Percentiles rank a stretch among this genome's conserved stretches.
Evolutionary conservation across 768 basidiomycete genomes (phyloP).

Genomic region (Mycena crocata): DNA sequence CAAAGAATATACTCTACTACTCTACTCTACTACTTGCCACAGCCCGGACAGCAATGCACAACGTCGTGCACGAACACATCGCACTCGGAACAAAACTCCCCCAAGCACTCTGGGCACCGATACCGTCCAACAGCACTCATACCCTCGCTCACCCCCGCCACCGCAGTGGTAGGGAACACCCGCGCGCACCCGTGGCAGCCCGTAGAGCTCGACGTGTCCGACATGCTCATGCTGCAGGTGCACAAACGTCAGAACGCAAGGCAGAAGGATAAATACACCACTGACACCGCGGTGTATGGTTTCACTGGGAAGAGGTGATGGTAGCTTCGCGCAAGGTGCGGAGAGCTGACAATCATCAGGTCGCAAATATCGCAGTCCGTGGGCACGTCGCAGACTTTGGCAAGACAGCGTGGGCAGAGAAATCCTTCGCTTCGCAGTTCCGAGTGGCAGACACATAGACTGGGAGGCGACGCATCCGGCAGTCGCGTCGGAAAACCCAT

Average conservation of each 20-base stretch:
- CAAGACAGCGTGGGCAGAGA: conserved; percentile 92
- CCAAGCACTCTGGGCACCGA: conserved; percentile 84
- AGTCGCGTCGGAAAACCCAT: conserved; percentile 98
- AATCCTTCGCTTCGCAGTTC: conserved; percentile 94
- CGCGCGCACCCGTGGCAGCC: conserved; percentile 86
- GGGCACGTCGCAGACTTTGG: conserved; percentile 96
- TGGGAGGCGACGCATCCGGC: conserved; percentile 83
- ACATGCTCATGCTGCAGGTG: conserved; percentile 55
- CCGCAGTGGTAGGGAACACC: conserved; percentile 65
- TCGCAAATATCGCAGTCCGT: conserved; percentile 98
- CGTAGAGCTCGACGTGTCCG: conserved; percentile 48
- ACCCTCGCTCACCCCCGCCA: conserved; percentile 63
- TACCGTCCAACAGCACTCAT: conserved; percentile 90
- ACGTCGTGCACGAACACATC: conserved; percentile 97
- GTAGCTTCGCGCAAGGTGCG: conserved; percentile 96
- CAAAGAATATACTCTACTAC: not conserved
- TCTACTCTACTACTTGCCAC: conserved; percentile 50
- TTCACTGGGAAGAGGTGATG: conserved; percentile 97
- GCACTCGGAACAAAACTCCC: conserved; percentile 95
- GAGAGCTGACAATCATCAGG: conserved; percentile 97
- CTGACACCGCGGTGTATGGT: conserved; percentile 84
- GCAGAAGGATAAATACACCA: conserved; percentile 32
- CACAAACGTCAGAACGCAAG: conserved; percentile 17
- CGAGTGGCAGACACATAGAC: conserved; percentile 94
- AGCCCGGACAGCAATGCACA: conserved; percentile 93